A percentile compares a stretch with the other conserved stretches of the same genome.
Evolutionary conservation across 768 basidiomycete genomes (phyloP).

Genomic region (Pulveroboletus sp.): DNA sequence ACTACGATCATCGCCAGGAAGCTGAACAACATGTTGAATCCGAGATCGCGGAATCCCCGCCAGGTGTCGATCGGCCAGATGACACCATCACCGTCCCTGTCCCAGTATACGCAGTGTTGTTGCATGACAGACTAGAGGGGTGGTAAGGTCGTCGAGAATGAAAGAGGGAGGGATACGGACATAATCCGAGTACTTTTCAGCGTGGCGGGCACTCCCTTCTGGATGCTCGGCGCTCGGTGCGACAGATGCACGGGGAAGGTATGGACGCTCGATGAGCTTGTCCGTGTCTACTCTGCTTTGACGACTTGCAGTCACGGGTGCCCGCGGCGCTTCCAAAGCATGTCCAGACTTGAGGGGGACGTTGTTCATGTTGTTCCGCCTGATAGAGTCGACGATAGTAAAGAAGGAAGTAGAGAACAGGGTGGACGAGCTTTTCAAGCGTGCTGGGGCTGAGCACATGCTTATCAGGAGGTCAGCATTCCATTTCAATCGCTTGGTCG

Average conservation of each 20-base stretch:
- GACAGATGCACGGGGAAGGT: constrained; percentile 27
- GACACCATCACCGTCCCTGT: constrained; percentile 39
- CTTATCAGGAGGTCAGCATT: constrained; percentile 5
- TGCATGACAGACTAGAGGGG: constrained; percentile 36
- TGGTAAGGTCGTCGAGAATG: not conserved
- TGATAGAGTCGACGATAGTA: constrained; percentile 17
- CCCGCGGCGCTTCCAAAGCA: constrained; percentile 13
- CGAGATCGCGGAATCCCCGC: constrained; percentile 38
- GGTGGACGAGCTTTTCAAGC: constrained; percentile 10
- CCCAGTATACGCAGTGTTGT: constrained; percentile 42
- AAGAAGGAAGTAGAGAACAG: constrained; percentile 19
- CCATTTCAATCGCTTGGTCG: constrained; percentile 5
- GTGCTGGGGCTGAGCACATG: constrained; percentile 14
- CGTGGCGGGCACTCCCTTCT: constrained; percentile 17
- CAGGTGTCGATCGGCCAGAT: constrained; percentile 46
- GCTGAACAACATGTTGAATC: constrained; percentile 39
- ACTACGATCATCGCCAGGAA: constrained; percentile 35
- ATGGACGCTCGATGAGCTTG: constrained; percentile 23
- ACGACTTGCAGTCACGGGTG: constrained; percentile 22
- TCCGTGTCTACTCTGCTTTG: constrained; percentile 26
- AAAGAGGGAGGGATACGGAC: constrained; percentile 11
- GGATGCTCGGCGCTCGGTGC: constrained; percentile 26
- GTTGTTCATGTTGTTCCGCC: constrained; percentile 19
- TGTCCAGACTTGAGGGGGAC: constrained; percentile 16
- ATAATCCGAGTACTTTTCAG: constrained; percentile 17